Conservation (phyloP, 805 yeast genomes). For the Metschnikowia santaceciliae region DNA sequence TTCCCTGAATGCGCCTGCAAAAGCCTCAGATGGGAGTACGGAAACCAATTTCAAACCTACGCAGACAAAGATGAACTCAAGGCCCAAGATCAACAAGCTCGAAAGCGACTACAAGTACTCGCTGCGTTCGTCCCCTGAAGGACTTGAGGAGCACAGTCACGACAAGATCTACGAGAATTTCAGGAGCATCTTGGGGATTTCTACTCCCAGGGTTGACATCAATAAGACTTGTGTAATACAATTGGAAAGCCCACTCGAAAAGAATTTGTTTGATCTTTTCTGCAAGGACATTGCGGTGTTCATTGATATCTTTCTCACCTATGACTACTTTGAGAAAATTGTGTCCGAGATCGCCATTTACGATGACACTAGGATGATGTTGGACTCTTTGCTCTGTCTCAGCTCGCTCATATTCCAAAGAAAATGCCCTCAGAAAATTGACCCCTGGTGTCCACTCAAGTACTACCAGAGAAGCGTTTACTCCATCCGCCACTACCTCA, state of each 20-base stretch:
- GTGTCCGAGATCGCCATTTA: conserved; percentile 34
- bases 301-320: conserved; percentile 32
- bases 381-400: conserved; percentile 34
- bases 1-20: background rate
- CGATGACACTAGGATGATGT: conserved; percentile 38
- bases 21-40: background rate
- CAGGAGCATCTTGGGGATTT: conserved; percentile 21
- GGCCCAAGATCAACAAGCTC: conserved; percentile 36
- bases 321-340: conserved; percentile 26
- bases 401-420: conserved; percentile 34
- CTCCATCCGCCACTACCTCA: conserved; percentile 29
- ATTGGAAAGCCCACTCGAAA: conserved; percentile 23
- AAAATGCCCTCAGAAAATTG: conserved; percentile 25
- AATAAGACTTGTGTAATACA: conserved; percentile 9
- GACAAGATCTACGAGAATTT: conserved; percentile 25
- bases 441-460: conserved; percentile 30
- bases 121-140: conserved; percentile 3
- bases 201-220: conserved; percentile 11
- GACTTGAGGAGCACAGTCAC: conserved; percentile 21
- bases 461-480: conserved; percentile 36
- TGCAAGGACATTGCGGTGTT: conserved; percentile 25
- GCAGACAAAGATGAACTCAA: conserved; percentile 33
- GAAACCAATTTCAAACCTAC: conserved; percentile 29
- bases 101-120: conserved; percentile 12
- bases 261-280: conserved; percentile 32